Conservation (phyloP, 495 filamentous ascomycete species). For the Lophiostoma macrostomum region DNA sequence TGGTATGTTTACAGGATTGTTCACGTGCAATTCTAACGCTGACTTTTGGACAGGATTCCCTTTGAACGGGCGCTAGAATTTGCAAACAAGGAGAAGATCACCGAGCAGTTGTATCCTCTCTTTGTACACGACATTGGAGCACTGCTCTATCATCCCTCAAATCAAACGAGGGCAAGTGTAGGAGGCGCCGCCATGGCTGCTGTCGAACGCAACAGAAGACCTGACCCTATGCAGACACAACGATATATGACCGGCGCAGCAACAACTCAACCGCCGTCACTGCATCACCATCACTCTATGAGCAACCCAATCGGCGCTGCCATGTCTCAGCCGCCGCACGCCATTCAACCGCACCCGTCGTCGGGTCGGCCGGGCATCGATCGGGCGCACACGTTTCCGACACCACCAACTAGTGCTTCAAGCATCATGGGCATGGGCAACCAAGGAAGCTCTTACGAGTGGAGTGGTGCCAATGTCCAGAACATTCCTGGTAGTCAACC, state of each 20-base stretch:
- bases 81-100: conserved; percentile 99
- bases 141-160: conserved; percentile 89
- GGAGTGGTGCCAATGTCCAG: conserved; percentile 65
- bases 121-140: conserved; percentile 98
- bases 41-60: conserved; percentile 71
- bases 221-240: conserved; percentile 48
- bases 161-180: conserved; percentile 64
- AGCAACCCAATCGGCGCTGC: conserved; percentile 60
- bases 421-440: conserved; percentile 80
- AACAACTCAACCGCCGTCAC: conserved; percentile 55
- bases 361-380: conserved; percentile 70
- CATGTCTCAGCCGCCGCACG: conserved; percentile 62
- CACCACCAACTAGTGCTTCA: conserved; percentile 87
- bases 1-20: conserved; percentile 62
- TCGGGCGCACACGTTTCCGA: conserved; percentile 86
- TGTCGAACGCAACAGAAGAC: conserved; percentile 65
- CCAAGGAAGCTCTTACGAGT: conserved; percentile 72
- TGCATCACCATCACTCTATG: conserved; percentile 77
- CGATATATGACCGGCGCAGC: conserved; percentile 45
- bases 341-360: conserved; percentile 72
- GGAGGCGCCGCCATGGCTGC: conserved; percentile 80
- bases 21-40: conserved; percentile 2
- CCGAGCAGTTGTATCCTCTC: conserved; percentile 87
- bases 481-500: conserved; percentile 64
- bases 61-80: conserved; percentile 96